Conservation (phyloP, 2,329 filamentous ascomycete genomes). For the Clonostachys chloroleuca region DNA sequence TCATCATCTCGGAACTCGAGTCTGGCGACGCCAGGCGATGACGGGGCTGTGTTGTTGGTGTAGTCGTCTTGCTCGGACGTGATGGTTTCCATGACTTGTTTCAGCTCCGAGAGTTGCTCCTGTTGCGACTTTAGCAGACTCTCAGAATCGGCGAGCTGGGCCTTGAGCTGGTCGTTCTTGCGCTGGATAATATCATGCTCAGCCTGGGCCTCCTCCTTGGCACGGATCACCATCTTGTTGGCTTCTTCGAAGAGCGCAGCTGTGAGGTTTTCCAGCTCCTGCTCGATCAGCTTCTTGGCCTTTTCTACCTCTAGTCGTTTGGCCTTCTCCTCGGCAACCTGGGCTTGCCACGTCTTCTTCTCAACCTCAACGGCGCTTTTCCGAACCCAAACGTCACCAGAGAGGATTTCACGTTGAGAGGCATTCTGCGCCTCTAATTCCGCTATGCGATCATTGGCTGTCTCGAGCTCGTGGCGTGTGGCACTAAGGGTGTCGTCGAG, state of each 20-base stretch:
- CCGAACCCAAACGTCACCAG: constrained; percentile 71
- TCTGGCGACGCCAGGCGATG: constrained; percentile 72
- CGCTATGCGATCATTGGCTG: constrained; percentile 61
- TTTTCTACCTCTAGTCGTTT: constrained; percentile 63
- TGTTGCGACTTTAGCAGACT: constrained; percentile 82
- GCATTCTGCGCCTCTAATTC: constrained; percentile 63
- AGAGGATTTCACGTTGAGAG: constrained; percentile 67
- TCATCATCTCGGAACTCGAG: constrained; percentile 55
- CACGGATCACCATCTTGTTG: constrained; percentile 91
- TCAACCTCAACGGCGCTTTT: constrained; percentile 72
- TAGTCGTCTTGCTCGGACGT: constrained; percentile 68
- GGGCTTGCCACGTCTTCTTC: constrained; percentile 53
- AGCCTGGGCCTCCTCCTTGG: constrained; percentile 81
- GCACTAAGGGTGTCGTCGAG: constrained; percentile 84
- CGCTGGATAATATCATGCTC: constrained; percentile 78
- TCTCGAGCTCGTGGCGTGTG: constrained; percentile 78
- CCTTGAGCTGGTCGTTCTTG: constrained; percentile 82
- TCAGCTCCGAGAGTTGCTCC: constrained; percentile 88
- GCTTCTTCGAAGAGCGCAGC: constrained; percentile 96
- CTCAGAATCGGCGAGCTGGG: constrained; percentile 84
- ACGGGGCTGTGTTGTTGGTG: constrained; percentile 67
- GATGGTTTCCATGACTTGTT: constrained; percentile 88
- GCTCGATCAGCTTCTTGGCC: constrained; percentile 85
- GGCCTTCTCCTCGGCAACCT: constrained; percentile 60
- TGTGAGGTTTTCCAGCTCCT: constrained; percentile 86